Base-by-base conservation (phyloP, 176 grass and related monocot genomes). In the Metroxylon sagu region DNA sequence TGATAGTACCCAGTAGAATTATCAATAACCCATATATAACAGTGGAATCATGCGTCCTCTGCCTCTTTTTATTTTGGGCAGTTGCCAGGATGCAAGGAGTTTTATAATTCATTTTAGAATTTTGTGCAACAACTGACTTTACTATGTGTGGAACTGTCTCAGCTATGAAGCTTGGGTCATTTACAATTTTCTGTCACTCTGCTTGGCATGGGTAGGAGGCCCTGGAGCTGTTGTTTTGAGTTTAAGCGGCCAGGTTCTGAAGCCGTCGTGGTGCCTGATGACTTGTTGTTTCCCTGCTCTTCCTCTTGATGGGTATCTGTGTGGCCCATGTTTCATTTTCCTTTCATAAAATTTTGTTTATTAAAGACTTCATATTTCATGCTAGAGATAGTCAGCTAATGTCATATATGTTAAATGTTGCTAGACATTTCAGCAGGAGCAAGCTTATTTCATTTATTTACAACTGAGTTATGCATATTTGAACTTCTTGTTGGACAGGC, bases 121-220 rank as follows among this genome's bases (percentile, higher is more conserved):
- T 4, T 56, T 23, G 18, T 25, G 18, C 18, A 19, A 14, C 18
- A 56, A 18, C 23, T 57, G n/a, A 25, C 12, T 21, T 21, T 25
- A 69, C 66, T 48, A 56, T 56, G 15, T 18, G 49, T 54, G 19
- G 35, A 49, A 50, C 6, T 21, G 25, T 85, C 77, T 83, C 79
- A 95, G 85, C 29, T 95, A 95, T 61, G 90, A 89, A 60, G 85
- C 90, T 49, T 89, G 90, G 90, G 79, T 89, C 61, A 89, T 95
- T 61, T 95, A 83, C 59, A 95, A 89, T 74, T 95, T 95, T 74
- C 79, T 95, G 59, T 95, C 85, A 53, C 73, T 95, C 64, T 95
- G 90, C 77, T 68, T 95, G 70, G 90, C 90, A 39, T 95, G 90
- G 85, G 90, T 95, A 18, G 90, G 90, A 56, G 93, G 93, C 58